Evolutionary conservation across 805 yeast species (phyloP), one percentile per base, ranked within the genome.

Genomic region (Ogataea corticis): DNA sequence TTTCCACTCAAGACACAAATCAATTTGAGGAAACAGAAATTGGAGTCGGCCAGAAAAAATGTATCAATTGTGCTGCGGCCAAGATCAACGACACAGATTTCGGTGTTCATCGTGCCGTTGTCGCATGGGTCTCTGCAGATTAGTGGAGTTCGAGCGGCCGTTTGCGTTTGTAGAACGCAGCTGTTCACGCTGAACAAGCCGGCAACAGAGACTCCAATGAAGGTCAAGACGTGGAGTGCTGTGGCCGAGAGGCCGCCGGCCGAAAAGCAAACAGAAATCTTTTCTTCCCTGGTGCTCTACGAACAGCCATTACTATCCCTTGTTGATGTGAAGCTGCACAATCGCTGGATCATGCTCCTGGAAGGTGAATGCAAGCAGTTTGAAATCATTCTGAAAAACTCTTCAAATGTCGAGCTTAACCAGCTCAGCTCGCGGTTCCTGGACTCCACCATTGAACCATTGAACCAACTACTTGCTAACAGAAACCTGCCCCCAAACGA

Each of bases 361-460:
- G 96, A 88, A 58, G 96, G 96, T 7, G 94, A 89, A 55, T 67
- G 70, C 33, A 72, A 71, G 41, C 51, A 59, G 1, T 78, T 86
- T 48, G 66, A 72, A 1, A 61, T 87, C 4, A 61, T 65, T 1
- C 63, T 89, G 27, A 72, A 75, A 38, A 88, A 89, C 60, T 70
- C 75, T 15, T 82, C 92, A 0, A 58, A 65, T 4, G 81, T 83
- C 3, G 57, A 72, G 0, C 79, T 85, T 35, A 77, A 82, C 44
- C 71, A 75, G 40, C 54, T 88, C 28, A 72, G 81, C 3, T 82
- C 85, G 49, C 76, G 81, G 6, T 82, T 82, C 53, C 71, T 80
- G 68, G 96, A 88, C 58, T 83, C 94, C 0, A 83, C 94, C 0
- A 74, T 78, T 5, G 90, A 82, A 27, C 78, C 84, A 0, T 63